A percentile compares a stretch with the other conserved stretches of the same genome.
Evolutionary conservation across 1,139 yeast genomes (phyloP).

Genomic region (Yamadazyma taylorii): DNA sequence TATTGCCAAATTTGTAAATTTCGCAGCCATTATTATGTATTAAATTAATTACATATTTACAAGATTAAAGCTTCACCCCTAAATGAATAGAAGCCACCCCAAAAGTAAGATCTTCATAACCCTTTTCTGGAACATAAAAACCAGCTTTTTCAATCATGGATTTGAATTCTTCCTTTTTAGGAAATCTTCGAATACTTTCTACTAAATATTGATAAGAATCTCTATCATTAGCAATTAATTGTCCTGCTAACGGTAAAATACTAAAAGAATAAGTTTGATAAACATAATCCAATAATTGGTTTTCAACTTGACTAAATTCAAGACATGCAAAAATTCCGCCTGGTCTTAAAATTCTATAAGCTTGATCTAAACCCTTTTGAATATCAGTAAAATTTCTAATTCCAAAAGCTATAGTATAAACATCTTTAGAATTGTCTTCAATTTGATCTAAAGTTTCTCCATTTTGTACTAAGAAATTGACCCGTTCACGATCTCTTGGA

Average conservation of each 20-base stretch:
- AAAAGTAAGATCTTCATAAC: slow-evolving; percentile 93
- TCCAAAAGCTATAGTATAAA: slow-evolving; percentile 96
- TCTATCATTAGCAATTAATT: slow-evolving; percentile 89
- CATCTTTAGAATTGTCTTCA: slow-evolving; percentile 85
- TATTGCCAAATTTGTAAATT: neutral
- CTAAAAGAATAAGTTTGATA: slow-evolving; percentile 91
- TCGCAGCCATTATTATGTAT: slow-evolving; percentile 2
- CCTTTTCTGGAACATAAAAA: slow-evolving; percentile 79
- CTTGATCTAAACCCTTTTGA: slow-evolving; percentile 90
- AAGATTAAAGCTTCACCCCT: slow-evolving; percentile 70
- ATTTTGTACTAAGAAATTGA: slow-evolving; percentile 82
- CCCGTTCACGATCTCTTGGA: slow-evolving; percentile 58
- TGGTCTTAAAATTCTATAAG: slow-evolving; percentile 93
- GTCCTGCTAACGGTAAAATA: slow-evolving; percentile 91
- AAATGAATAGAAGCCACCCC: slow-evolving; percentile 96
- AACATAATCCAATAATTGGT: slow-evolving; percentile 67
- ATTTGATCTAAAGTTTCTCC: slow-evolving; percentile 88
- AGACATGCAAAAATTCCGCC: slow-evolving; percentile 96
- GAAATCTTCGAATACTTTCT: slow-evolving; percentile 89
- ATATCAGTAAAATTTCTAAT: slow-evolving; percentile 94
- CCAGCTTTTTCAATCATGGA: slow-evolving; percentile 94
- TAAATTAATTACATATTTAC: neutral
- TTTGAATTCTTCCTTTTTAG: slow-evolving; percentile 88
- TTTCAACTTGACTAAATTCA: slow-evolving; percentile 90
- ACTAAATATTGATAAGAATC: slow-evolving; percentile 95